Conservation (phyloP, 768 basidiomycete species). For the Amanita muscaria region DNA sequence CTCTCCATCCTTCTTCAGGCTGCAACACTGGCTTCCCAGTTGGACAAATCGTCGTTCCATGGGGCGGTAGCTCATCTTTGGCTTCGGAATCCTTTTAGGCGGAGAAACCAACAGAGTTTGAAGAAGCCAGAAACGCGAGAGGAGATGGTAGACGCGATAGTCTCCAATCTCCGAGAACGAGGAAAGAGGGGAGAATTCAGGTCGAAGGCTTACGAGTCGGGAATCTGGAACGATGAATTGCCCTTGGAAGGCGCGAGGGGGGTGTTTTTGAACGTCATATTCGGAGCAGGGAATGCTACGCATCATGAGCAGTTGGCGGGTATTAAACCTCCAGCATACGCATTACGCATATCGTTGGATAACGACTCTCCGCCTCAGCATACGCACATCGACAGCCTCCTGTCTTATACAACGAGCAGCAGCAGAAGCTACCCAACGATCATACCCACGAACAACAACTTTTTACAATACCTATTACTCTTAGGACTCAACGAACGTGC, state of each 20-base stretch:
- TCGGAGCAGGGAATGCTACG: constrained; percentile 52
- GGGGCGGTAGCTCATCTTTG: constrained; percentile 41
- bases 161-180: constrained; percentile 20
- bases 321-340: constrained; percentile 29
- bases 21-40: constrained; percentile 41
- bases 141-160: constrained; percentile 21
- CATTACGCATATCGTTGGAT: constrained; percentile 21
- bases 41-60: constrained; percentile 42
- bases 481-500: constrained; percentile 42
- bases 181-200: constrained; percentile 15
- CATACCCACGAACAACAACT: constrained; percentile 42
- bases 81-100: constrained; percentile 27
- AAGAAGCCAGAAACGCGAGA: constrained; percentile 11
- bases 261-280: constrained; percentile 47
- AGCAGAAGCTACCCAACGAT: constrained; percentile 19
- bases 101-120: background rate
- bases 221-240: constrained; percentile 36
- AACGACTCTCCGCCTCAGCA: constrained; percentile 11
- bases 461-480: constrained; percentile 50
- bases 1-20: constrained; percentile 55
- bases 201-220: constrained; percentile 22
- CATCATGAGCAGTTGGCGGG: constrained; percentile 18
- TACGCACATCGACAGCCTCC: constrained; percentile 14
- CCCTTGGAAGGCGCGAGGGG: constrained; percentile 41
- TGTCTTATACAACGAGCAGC: constrained; percentile 11